A percentile compares a stretch with the other conserved stretches of the same genome.
Evolutionary conservation across 306 rosid species (phyloP).

Genomic region (Gastrolobium bilobum): DNA sequence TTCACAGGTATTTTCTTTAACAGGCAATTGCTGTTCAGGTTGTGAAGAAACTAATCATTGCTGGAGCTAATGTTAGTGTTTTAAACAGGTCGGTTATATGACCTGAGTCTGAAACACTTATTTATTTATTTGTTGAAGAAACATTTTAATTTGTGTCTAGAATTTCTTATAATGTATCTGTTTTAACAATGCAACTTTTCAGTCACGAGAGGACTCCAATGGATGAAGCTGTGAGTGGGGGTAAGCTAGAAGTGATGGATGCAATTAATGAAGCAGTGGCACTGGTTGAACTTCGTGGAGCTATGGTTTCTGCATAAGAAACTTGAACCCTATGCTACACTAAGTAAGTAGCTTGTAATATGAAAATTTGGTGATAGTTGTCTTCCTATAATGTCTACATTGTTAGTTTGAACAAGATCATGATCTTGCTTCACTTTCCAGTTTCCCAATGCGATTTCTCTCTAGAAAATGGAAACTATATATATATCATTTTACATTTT

Average conservation of each 20-base stretch:
- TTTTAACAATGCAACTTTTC: constrained; percentile 41
- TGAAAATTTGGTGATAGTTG: constrained; percentile 10
- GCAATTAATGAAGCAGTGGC: constrained; percentile 84
- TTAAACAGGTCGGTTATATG: constrained; percentile 69
- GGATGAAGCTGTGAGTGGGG: constrained; percentile 84
- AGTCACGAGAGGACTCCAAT: constrained; percentile 90
- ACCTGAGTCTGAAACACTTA: neutral
- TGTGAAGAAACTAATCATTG: constrained; percentile 86
- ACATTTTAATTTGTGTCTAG: neutral
- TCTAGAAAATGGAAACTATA: neutral
- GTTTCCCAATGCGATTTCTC: neutral
- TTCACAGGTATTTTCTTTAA: constrained; percentile 38
- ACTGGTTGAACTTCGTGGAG: constrained; percentile 66
- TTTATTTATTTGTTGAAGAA: too few relatives aligned
- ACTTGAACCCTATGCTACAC: constrained; percentile 3
- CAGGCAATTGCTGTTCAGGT: constrained; percentile 56
- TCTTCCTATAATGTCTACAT: neutral
- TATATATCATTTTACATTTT: too few relatives aligned
- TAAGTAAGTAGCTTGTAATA: neutral
- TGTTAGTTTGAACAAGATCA: constrained; percentile 12
- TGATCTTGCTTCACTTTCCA: neutral
- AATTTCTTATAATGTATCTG: neutral
- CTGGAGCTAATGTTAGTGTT: constrained; percentile 76
- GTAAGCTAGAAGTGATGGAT: constrained; percentile 76
- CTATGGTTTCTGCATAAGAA: constrained; percentile 55